Conservation (phyloP, 192 early-diverging fungal genomes). For the Linnemannia exigua region DNA sequence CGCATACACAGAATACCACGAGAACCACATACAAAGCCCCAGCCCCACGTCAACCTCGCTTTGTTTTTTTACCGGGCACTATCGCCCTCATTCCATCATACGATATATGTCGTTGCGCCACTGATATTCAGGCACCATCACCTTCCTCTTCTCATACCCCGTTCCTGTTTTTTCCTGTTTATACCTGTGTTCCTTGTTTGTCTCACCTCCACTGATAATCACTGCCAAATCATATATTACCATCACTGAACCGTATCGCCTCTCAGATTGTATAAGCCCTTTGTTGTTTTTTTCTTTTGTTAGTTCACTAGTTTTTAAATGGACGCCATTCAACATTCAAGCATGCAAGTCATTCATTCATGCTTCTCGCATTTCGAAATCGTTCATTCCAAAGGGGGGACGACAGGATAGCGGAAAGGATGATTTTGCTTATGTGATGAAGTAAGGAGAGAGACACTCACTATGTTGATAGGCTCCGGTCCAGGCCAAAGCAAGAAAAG, state of each 20-base stretch:
- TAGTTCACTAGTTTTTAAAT: background rate
- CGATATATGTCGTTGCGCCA: background rate
- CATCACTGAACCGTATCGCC: background rate
- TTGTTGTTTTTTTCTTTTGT: background rate
- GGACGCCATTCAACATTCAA: background rate
- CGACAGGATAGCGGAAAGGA: background rate
- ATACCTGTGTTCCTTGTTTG: background rate
- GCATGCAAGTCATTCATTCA: background rate
- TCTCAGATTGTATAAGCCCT: background rate
- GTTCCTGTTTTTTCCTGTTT: background rate
- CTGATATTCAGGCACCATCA: background rate
- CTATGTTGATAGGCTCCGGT: background rate
- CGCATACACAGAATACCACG: too few relatives aligned
- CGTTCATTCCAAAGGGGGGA: constrained; percentile 4
- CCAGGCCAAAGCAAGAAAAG: background rate
- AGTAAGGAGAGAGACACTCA: background rate
- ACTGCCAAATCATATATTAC: background rate
- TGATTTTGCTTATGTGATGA: constrained; percentile 4
- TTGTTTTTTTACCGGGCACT: background rate
- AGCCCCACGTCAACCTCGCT: background rate
- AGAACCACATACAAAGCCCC: too few relatives aligned
- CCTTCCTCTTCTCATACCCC: too few relatives aligned
- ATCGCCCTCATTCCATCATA: background rate
- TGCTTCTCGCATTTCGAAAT: background rate
- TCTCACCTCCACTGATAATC: background rate